Conservation (phyloP, 257 asterid genomes). For the Solanum pennellii region DNA sequence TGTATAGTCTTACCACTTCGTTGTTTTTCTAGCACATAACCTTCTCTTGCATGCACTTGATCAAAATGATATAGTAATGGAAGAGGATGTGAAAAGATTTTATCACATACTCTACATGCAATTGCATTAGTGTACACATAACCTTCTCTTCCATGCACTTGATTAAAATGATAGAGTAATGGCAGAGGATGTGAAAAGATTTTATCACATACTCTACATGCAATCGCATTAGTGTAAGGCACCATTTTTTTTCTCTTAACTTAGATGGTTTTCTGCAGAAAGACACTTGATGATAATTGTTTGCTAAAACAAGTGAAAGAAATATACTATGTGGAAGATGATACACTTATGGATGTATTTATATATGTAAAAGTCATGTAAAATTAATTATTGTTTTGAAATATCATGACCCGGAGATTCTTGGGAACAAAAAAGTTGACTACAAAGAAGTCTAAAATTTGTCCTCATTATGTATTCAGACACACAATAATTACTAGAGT, state of each 20-base stretch:
- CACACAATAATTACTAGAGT: neutral
- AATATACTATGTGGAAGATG: neutral
- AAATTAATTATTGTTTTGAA: too few species aligned
- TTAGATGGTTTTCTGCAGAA: neutral
- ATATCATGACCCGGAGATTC: neutral
- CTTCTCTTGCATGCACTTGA: neutral
- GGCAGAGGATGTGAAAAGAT: neutral
- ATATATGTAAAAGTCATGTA: neutral
- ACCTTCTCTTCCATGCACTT: neutral
- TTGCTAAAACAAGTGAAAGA: neutral
- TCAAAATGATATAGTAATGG: neutral
- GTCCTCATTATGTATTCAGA: neutral
- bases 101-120: neutral
- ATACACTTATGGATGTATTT: neutral
- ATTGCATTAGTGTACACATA: neutral
- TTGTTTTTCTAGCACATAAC: neutral
- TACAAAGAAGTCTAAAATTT: neutral
- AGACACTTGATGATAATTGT: neutral
- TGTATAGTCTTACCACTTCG: neutral
- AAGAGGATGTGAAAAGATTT: neutral
- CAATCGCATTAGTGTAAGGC: neutral
- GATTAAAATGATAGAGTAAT: neutral
- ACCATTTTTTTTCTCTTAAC: neutral
- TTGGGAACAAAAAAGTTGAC: neutral
- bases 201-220: neutral